phyloP scores from a whole-genome alignment of 371 early-diverging fungal species.

The Mortierella sp. region DNA sequence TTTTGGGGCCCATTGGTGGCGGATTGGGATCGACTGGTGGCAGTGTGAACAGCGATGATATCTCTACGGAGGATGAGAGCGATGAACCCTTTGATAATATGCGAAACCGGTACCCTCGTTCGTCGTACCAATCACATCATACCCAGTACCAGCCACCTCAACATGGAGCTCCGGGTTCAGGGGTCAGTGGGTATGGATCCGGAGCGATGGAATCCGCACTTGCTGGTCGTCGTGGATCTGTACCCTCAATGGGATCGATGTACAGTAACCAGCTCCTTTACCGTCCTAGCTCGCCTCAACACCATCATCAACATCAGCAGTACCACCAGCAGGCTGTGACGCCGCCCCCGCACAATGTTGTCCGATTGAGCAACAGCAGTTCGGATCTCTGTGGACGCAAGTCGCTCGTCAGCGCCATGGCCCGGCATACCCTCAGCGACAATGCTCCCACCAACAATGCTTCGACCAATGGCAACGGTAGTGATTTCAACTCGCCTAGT shows the following conservation, averaged over 20 bases:
- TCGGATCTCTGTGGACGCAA: constrained; percentile 54
- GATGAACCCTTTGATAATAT: constrained; percentile 50
- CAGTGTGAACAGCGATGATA: constrained; percentile 50
- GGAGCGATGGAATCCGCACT: constrained; percentile 14
- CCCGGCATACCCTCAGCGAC: constrained; percentile 37
- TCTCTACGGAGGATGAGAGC: constrained; percentile 51
- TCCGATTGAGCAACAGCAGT: constrained; percentile 45
- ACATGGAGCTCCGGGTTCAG: constrained; percentile 10
- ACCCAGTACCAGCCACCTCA: constrained; percentile 5
- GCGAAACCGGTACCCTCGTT: constrained; percentile 27
- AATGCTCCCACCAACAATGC: background rate
- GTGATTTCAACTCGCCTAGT: constrained; percentile 9
- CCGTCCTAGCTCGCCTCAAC: constrained; percentile 19
- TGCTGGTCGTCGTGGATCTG: constrained; percentile 37
- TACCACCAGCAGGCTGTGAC: constrained; percentile 27
- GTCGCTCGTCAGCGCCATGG: constrained; percentile 49
- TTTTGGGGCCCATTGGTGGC: constrained; percentile 44
- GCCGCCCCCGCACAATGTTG: constrained; percentile 35
- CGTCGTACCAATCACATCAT: constrained; percentile 13
- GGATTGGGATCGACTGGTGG: constrained; percentile 38
- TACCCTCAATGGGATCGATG: constrained; percentile 50
- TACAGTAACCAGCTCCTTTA: constrained; percentile 45
- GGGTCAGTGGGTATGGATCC: constrained; percentile 10
- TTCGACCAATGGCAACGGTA: constrained; percentile 1
- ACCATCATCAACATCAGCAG: constrained; percentile 14